Percentiles rank a stretch among this genome's conserved stretches.
Evolutionary conservation across 148 eudicot species (phyloP).

Genomic region (Euryodendron excelsum): DNA sequence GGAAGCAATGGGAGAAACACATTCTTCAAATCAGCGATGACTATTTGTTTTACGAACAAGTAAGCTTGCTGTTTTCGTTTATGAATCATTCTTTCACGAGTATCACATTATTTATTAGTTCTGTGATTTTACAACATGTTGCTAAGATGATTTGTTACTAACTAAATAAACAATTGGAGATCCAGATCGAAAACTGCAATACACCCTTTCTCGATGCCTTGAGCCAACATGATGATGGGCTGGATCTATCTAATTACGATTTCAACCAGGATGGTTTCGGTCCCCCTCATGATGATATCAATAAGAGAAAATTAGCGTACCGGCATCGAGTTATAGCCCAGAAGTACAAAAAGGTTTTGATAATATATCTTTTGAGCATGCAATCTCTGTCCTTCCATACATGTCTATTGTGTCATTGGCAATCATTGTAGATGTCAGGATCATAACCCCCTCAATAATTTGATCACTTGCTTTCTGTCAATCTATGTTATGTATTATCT

Average conservation of each 20-base stretch:
- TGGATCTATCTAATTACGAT: conserved; percentile 72
- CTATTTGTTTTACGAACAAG: conserved; percentile 89
- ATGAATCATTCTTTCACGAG: not conserved
- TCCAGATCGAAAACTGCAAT: conserved; percentile 78
- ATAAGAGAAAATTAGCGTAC: conserved; percentile 74
- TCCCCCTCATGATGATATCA: conserved; percentile 49
- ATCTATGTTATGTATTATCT: too few species aligned
- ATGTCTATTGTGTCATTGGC: not conserved
- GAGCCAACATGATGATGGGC: conserved; percentile 65
- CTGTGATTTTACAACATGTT: not conserved
- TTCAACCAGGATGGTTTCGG: conserved; percentile 61
- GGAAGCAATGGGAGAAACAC: conserved; percentile 77
- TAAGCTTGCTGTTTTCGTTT: conserved; percentile 21
- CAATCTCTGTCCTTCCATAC: not conserved
- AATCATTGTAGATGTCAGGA: not conserved
- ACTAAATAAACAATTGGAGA: conserved; percentile 11
- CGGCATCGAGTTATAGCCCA: conserved; percentile 64
- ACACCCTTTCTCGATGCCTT: conserved; percentile 64
- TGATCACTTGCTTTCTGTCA: not conserved
- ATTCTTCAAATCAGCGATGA: conserved; percentile 80
- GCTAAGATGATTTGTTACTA: not conserved
- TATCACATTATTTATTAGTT: not conserved
- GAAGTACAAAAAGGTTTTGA: conserved; percentile 71
- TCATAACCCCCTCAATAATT: not conserved
- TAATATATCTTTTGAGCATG: not conserved